Base-by-base conservation (phyloP, 352 stramenopile genomes). In the Globisporangium yorkense region DNA sequence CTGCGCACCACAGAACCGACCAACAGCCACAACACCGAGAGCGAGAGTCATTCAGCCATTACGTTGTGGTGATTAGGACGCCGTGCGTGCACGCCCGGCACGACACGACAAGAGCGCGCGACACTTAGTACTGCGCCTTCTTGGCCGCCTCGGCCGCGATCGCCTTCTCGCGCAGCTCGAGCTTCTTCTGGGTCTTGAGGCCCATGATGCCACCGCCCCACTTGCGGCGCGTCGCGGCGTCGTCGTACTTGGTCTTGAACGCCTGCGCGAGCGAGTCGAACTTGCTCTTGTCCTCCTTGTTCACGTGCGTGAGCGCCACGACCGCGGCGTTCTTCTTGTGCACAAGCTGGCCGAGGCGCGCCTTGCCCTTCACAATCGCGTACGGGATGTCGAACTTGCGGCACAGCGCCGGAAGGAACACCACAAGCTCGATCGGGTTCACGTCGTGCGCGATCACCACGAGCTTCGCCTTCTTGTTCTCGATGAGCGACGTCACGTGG, bases 141-240 rank as follows among this genome's bases (percentile, higher is more conserved):
- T 99, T 99, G 65, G 96, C 96, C 71, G 96, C 87, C 77, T 99
- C 97, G n/a, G 84, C 88, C 39, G 94, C 96, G 66, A 99, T 71
- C 60, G 91, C 96, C 86, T 98, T 98, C 65, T 96, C 96, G 61
- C 97, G 92, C 78, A 99, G 97, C 66, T 98, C 95, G 53, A 99
- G 85, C 88, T 99, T 99, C 76, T 97, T 97, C 82, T 99, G 96
- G 57, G 97, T 99, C 96, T 99, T 99, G 61, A 99, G 86, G 75
- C 97, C 97, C 97, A 99, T 99, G 77, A 99, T 98, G 74, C 97
- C 97, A 71, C 97, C 97, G 72, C 97, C 97, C 97, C 97, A 99
- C 82, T 99, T 99, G 63, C 96, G 87, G 70, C 96, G 74, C 20
- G 82, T 58, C 1, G 81, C 74, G 27, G 76, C 97, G 63, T 99